Evolutionary conservation across 805 yeast genomes (phyloP).

Genomic region (Yarrowia osloensis): DNA sequence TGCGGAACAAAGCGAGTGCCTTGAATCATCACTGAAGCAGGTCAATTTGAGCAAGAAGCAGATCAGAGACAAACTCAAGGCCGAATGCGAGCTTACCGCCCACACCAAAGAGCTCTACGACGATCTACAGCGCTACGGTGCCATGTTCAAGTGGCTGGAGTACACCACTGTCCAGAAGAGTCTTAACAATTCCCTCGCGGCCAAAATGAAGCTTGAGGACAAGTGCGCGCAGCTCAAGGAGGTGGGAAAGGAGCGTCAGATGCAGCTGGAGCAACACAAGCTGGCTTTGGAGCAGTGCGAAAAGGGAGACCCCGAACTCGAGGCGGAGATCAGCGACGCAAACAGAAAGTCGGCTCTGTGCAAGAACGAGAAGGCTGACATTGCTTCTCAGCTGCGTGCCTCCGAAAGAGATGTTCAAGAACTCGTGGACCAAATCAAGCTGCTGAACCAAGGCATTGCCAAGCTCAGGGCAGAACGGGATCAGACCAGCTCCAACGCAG

Average conservation of each 20-base stretch:
- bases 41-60: constrained; percentile 43
- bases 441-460: neutral
- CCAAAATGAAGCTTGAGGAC: neutral
- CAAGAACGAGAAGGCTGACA: neutral
- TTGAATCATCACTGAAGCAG: constrained; percentile 46
- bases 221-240: neutral
- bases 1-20: constrained; percentile 46
- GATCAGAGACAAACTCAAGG: constrained; percentile 12
- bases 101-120: constrained; percentile 4
- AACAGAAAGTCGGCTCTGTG: neutral
- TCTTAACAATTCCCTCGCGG: neutral
- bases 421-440: neutral
- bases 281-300: neutral
- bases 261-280: neutral
- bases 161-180: neutral
- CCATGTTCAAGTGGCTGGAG: constrained; percentile 11
- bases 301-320: constrained; percentile 3
- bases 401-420: neutral
- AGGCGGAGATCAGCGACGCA: neutral
- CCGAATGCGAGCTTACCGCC: neutral
- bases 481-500: neutral
- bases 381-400: neutral
- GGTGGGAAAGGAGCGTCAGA: neutral
- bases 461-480: neutral
- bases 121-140: neutral